phyloP scores from a whole-genome alignment of 768 basidiomycete species.

The Mycena polygramma region DNA sequence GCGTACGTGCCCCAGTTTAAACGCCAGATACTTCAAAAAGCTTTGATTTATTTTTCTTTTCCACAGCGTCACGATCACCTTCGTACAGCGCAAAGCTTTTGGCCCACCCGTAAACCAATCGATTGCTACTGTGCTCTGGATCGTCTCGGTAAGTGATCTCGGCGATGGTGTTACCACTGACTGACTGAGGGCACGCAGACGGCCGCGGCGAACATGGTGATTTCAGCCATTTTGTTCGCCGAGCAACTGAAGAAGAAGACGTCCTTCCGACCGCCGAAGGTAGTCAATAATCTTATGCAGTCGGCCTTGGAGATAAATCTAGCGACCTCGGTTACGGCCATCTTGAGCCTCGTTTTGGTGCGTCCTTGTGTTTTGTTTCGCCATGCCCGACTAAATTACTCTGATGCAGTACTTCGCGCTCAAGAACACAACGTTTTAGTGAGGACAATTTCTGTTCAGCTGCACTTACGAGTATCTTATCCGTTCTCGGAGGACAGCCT shows the following conservation, averaged over 20 bases:
- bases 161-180: too few species aligned
- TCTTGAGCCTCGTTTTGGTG: constrained; percentile 10
- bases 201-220: background rate
- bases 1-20: background rate
- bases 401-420: constrained; percentile 12
- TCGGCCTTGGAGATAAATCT: background rate
- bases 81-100: constrained; percentile 2
- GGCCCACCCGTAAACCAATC: background rate
- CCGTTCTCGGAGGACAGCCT: constrained; percentile 15
- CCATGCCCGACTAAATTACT: background rate
- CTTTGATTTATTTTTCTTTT: too few species aligned
- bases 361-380: background rate
- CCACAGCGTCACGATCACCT: constrained; percentile 14
- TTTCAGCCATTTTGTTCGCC: background rate
- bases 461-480: background rate
- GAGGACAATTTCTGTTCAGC: background rate
- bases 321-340: background rate
- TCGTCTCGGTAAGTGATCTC: constrained; percentile 7
- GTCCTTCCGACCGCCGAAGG: background rate
- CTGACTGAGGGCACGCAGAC: constrained; percentile 2
- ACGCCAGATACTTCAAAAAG: background rate
- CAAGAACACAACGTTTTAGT: constrained; percentile 7
- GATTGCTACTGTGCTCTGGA: constrained; percentile 14
- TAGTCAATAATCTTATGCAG: background rate
- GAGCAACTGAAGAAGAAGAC: background rate